A percentile compares a stretch with the other conserved stretches of the same genome.
These are phyloP conservation scores for Saturnispora sanitii DNA, from an alignment of 805 yeast genomes.

Conservation along the genomic window DNA sequence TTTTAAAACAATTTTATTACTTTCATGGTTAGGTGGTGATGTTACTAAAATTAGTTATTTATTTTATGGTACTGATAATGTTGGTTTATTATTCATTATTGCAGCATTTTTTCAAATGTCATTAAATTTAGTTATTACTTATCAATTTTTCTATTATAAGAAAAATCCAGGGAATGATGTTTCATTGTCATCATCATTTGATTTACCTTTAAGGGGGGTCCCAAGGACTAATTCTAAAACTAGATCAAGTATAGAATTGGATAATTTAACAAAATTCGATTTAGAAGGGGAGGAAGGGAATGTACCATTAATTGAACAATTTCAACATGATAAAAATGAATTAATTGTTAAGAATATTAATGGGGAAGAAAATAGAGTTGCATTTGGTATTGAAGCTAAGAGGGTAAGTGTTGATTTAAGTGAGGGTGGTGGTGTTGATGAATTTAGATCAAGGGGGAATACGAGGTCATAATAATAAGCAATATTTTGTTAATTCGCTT, in stretches of 20 bases:
- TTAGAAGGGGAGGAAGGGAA: too few species aligned
- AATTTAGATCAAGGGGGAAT: conserved; percentile 7
- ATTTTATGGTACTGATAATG: conserved; percentile 64
- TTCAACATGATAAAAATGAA: neutral
- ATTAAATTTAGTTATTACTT: conserved; percentile 62
- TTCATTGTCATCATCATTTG: conserved; percentile 2
- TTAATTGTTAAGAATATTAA: neutral
- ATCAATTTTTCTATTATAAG: conserved; percentile 60
- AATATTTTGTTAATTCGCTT: too few species aligned
- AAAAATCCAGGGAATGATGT: conserved; percentile 8
- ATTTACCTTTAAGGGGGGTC: conserved; percentile 3
- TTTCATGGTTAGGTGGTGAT: conserved; percentile 90
- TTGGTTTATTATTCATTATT: conserved; percentile 52
- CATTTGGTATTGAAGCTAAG: neutral
- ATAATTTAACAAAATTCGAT: too few species aligned
- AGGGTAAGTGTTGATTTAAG: conserved; percentile 3
- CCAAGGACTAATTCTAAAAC: conserved; percentile 1
- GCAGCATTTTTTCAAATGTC: conserved; percentile 75
- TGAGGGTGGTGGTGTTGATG: conserved; percentile 1
- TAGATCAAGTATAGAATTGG: too few species aligned
- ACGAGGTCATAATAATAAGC: too few species aligned
- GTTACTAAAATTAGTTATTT: conserved; percentile 65
- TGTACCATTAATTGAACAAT: neutral
- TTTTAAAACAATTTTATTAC: conserved; percentile 61
- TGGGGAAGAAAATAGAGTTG: neutral